Conservation (phyloP, 257 asterid species). For the Solanum virginianum region DNA sequence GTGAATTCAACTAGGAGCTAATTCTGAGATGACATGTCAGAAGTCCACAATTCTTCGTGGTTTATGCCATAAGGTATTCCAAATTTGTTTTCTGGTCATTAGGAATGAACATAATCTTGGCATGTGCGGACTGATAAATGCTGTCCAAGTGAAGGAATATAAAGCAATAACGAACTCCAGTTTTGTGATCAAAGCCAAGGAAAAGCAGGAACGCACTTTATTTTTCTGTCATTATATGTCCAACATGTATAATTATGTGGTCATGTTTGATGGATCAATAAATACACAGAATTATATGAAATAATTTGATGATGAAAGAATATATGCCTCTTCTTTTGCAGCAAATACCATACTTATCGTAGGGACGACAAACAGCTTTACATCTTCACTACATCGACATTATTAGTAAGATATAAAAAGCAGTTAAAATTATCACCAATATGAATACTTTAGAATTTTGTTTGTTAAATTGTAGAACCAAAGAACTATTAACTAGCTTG, state of each 20-base stretch:
- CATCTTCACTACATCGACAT: not conserved
- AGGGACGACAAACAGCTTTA: not conserved
- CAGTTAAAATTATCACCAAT: not conserved
- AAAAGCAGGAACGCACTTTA: not conserved
- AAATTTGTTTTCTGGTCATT: not conserved
- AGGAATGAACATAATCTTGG: not conserved
- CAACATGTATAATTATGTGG: not conserved
- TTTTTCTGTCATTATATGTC: not conserved
- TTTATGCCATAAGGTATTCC: slow-evolving; percentile 81
- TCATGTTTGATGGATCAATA: not conserved
- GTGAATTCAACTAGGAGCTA: not conserved
- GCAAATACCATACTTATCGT: not conserved
- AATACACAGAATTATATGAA: not conserved
- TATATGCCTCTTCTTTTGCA: not conserved
- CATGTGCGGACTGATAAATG: not conserved
- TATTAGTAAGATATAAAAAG: not conserved
- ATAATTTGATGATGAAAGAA: not conserved
- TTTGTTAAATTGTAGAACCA: not conserved
- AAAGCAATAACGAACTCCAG: not conserved
- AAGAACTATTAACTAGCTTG: not conserved
- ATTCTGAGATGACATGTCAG: not conserved
- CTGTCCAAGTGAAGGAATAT: not conserved
- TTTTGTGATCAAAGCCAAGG: not conserved
- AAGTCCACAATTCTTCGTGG: slow-evolving; percentile 68
- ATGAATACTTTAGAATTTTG: not conserved